Percentiles rank a stretch among this genome's conserved stretches.
phyloP scores from a whole-genome alignment of 176 grass and related monocot genomes.

The Aegilops umbellulata region DNA sequence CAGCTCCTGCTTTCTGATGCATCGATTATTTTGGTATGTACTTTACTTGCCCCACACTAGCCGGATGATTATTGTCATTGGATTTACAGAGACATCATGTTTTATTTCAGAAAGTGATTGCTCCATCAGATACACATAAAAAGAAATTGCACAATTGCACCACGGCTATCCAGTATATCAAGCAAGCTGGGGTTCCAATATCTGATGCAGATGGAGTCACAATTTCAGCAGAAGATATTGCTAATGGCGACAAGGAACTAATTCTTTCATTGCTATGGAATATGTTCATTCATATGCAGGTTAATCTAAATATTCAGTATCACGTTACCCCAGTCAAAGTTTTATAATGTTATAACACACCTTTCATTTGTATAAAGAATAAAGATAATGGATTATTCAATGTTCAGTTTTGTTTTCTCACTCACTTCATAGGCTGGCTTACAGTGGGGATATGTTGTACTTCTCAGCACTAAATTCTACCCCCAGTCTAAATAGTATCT shows the following conservation, averaged over 20 bases:
- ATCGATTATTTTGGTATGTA: conserved; percentile 51
- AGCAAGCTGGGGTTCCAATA: conserved; percentile 37
- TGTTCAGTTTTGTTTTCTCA: neutral
- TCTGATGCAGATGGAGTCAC: conserved; percentile 52
- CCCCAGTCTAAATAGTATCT: neutral
- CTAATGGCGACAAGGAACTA: conserved; percentile 58
- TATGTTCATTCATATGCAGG: conserved; percentile 55
- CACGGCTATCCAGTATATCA: conserved; percentile 45
- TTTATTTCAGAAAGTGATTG: conserved; percentile 52
- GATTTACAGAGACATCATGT: conserved; percentile 15
- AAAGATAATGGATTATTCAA: conserved; percentile 5
- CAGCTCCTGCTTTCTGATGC: conserved; percentile 54
- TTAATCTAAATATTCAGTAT: conserved; percentile 21
- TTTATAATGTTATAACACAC: neutral
- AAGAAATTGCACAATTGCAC: conserved; percentile 64
- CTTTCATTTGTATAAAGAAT: neutral
- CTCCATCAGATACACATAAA: conserved; percentile 54
- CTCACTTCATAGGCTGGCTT: neutral
- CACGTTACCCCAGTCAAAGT: neutral
- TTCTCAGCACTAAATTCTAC: neutral
- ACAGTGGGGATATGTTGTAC: neutral
- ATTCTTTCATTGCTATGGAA: conserved; percentile 62
- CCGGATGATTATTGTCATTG: neutral
- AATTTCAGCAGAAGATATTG: conserved; percentile 56
- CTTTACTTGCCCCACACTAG: neutral